Evolutionary conservation across 148 eudicot genomes (phyloP).

Genomic region (Camellia granthamiana): DNA sequence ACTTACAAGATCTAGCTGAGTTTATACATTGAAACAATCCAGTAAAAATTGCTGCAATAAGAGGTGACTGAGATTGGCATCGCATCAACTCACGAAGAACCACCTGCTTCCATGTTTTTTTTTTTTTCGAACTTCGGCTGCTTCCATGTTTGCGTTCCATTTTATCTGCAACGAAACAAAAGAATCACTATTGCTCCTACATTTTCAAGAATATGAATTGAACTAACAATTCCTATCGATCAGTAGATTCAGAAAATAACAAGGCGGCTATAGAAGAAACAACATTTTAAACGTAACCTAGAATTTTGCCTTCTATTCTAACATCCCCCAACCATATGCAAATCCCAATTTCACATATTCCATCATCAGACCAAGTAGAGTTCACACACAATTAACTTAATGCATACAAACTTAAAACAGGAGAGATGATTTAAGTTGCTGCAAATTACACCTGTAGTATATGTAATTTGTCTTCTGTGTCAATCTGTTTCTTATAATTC

Average conservation of each 20-base stretch:
- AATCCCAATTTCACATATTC: neutral
- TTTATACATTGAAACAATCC: neutral
- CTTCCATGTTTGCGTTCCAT: neutral
- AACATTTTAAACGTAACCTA: neutral
- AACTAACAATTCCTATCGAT: neutral
- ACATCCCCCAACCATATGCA: neutral
- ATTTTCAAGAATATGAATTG: neutral
- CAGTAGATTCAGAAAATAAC: neutral
- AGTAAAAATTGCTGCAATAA: neutral
- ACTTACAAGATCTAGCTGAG: neutral
- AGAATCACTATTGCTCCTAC: neutral
- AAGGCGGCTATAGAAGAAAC: neutral
- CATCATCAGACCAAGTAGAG: neutral
- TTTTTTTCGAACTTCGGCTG: too few relatives aligned
- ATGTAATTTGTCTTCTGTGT: too few relatives aligned
- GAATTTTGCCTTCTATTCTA: neutral
- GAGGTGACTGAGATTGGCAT: neutral
- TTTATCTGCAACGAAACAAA: constrained; percentile 7
- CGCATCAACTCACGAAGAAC: neutral
- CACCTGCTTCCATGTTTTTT: too few relatives aligned
- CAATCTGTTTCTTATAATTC: too few relatives aligned
- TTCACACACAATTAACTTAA: neutral
- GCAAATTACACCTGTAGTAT: too few relatives aligned
- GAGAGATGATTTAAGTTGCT: neutral
- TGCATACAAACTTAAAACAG: neutral